Evolutionary conservation across 129 eudicot genomes (phyloP), one percentile per base, ranked within the genome.

Genomic region (Calendula officinalis): DNA sequence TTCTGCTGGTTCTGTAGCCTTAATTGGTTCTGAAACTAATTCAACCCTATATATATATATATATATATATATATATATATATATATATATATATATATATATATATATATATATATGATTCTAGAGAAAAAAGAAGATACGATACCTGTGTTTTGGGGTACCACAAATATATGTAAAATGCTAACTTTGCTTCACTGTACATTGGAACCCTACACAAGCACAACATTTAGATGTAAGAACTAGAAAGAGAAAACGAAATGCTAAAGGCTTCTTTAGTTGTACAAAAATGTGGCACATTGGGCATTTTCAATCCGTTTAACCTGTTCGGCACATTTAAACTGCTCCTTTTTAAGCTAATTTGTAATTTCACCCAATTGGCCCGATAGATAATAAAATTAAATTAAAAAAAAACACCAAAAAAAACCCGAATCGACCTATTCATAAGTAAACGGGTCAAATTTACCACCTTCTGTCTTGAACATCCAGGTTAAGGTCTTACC

Each of bases 141-240:
- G 43, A 55, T 58, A 91, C 98, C 94, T 82, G 83, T 34, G 98
- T 91, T 80, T 81, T 87, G 43, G 96, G 98, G 81, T 46, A 83
- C 98, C 98, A 91, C 80, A 91, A 67, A 78, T 82, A 91, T 74
- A 91, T 83, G 60, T 80, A 75, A 75, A 91, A 87, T 62, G 95
- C 94, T 82, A 91, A 55, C 71, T 91, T 91, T 53, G 98, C 98
- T 85, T 91, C 98, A 77, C 96, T 83, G 75, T 87, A 87, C 98
- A 91, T 84, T 9, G 98, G 96, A 61, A 91, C 84, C 98, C 98
- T 92, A 76, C 70, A 85, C 53, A 60, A 75, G 57, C 48, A 67
- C 10, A 71, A 38, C 22, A 22, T 0, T 22, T 22, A 22, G 44
- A 54, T 0, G 15, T 57, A 64, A 44, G 4, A 72, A 53, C 63